phyloP scores from a whole-genome alignment of 1,284 basidiomycete genomes.

The Cryptococcus maquisensis region DNA sequence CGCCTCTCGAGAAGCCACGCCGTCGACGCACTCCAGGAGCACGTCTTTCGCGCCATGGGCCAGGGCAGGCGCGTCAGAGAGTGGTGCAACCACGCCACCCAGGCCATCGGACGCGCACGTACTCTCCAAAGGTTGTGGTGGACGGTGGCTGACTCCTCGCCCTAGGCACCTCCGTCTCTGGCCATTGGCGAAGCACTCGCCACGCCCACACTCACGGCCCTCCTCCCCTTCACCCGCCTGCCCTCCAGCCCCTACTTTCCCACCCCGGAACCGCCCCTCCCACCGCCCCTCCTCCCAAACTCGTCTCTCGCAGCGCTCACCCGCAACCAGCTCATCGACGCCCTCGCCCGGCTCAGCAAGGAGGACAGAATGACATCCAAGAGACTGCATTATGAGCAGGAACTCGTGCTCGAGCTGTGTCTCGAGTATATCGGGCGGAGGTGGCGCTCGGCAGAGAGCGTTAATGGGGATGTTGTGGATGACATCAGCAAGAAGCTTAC shows the following conservation, averaged over 20 bases:
- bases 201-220: slow-evolving; percentile 4
- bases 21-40: slow-evolving; percentile 19
- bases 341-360: slow-evolving; percentile 18
- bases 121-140: neutral
- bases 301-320: slow-evolving; percentile 14
- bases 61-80: slow-evolving; percentile 21
- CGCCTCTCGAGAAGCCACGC: neutral
- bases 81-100: slow-evolving; percentile 19
- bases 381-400: slow-evolving; percentile 9
- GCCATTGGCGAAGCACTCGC: neutral
- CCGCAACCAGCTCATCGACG: slow-evolving; percentile 26
- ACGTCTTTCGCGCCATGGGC: slow-evolving; percentile 9
- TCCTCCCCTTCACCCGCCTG: slow-evolving; percentile 24
- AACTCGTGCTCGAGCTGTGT: slow-evolving; percentile 22
- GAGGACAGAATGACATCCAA: slow-evolving; percentile 2
- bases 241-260: slow-evolving; percentile 10
- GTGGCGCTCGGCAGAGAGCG: slow-evolving; percentile 17
- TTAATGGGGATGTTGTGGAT: slow-evolving; percentile 14
- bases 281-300: slow-evolving; percentile 14
- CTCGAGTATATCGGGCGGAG: slow-evolving; percentile 32
- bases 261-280: slow-evolving; percentile 10
- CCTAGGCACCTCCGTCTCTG: neutral
- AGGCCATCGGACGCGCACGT: neutral
- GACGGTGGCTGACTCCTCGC: neutral
- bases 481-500: slow-evolving; percentile 26